These are phyloP conservation scores for Sequoia sempervirens DNA, from an alignment of 75 land plant genomes.

Conservation along the genomic window DNA sequence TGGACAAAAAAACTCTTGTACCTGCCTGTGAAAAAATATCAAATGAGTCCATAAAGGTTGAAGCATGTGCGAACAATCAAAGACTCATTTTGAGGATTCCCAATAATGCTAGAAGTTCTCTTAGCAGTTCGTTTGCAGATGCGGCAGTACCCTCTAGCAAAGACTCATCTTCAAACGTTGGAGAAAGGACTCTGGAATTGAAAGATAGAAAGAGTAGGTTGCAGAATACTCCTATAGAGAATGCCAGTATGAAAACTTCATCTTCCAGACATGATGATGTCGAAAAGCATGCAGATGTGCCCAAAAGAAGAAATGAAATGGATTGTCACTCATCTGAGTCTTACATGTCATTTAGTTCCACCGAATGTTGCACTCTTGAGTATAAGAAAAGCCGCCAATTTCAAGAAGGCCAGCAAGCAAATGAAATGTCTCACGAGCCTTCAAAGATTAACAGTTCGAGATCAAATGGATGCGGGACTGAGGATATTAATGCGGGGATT, in stretches of 20 bases:
- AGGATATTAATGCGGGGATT: conserved; percentile 16
- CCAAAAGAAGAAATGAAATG: conserved; percentile 11
- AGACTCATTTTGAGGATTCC: conserved; percentile 44
- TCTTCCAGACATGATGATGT: background rate
- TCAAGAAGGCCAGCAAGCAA: conserved; percentile 5
- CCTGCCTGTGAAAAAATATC: background rate
- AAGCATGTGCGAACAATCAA: conserved; percentile 13
- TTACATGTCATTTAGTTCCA: conserved; percentile 10
- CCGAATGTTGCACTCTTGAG: conserved; percentile 8
- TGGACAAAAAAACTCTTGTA: background rate
- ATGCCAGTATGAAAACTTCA: background rate
- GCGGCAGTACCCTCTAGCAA: conserved; percentile 7
- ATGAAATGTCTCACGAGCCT: background rate
- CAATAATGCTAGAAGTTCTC: conserved; percentile 28
- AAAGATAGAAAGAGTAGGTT: conserved; percentile 10
- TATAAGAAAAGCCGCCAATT: background rate
- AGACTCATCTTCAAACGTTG: conserved; percentile 2
- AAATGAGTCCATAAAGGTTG: conserved; percentile 1
- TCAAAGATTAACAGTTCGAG: background rate
- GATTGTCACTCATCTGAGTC: conserved; percentile 13
- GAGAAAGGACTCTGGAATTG: background rate
- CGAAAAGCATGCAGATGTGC: background rate
- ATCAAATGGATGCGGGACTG: background rate
- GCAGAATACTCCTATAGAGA: background rate
- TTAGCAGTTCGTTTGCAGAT: background rate